Evolutionary conservation across 768 basidiomycete species (phyloP).

Genomic region (Kondoa subrosea): DNA sequence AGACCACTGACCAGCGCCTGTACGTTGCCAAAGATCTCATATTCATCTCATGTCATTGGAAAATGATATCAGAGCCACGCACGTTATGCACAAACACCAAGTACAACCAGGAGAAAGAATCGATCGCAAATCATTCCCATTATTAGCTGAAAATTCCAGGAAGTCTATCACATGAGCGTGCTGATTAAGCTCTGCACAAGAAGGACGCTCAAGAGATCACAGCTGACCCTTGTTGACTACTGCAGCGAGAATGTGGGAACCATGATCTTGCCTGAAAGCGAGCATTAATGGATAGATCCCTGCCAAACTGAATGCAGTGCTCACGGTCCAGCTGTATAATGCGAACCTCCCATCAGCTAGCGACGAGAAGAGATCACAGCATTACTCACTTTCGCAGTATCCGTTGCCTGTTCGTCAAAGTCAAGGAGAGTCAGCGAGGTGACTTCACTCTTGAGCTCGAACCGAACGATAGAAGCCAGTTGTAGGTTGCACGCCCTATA

Average conservation of each 20-base stretch:
- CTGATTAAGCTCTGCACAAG: neutral
- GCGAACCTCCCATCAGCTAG: neutral
- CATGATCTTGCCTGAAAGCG: neutral
- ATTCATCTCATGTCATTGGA: too few species aligned
- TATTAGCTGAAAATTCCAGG: neutral
- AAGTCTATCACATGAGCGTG: neutral
- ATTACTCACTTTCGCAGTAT: neutral
- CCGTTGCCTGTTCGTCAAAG: neutral
- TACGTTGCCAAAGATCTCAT: neutral
- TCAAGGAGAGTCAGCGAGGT: neutral
- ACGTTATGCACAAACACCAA: neutral
- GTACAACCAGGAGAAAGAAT: neutral
- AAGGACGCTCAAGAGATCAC: neutral
- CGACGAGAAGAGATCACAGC: neutral
- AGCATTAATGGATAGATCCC: neutral
- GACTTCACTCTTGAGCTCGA: neutral
- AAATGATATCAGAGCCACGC: neutral
- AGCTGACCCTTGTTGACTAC: neutral
- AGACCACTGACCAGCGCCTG: neutral
- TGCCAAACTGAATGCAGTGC: neutral
- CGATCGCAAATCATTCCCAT: neutral
- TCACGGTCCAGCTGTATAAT: neutral
- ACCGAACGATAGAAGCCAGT: neutral
- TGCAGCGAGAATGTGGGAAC: neutral
- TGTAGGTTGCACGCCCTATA: neutral